Percentiles rank a stretch among this genome's conserved stretches.
phyloP scores from a whole-genome alignment of 1,284 basidiomycete genomes.

The Ustilago trichophora region DNA sequence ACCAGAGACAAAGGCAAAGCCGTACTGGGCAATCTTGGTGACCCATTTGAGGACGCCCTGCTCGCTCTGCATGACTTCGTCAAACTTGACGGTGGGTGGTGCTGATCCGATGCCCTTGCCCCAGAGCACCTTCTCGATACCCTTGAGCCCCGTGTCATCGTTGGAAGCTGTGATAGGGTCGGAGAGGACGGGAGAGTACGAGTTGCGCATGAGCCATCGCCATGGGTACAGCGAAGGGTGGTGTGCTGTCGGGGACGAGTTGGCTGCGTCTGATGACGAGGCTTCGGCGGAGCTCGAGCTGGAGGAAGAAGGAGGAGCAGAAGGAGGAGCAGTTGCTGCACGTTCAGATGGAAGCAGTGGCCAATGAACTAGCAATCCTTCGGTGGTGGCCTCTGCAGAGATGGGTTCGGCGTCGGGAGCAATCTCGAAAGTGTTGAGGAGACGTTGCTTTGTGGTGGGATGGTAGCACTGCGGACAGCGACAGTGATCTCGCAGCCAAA shows the following conservation, averaged over 20 bases:
- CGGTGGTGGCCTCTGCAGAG: constrained; percentile 72
- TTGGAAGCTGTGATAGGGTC: constrained; percentile 70
- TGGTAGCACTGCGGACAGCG: constrained; percentile 89
- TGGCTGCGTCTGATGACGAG: too few species aligned
- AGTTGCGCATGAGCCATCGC: constrained; percentile 80
- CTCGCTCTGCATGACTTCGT: constrained; percentile 79
- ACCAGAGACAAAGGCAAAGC: constrained; percentile 85
- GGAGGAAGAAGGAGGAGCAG: too few species aligned
- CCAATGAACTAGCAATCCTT: constrained; percentile 76
- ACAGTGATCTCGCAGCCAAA: constrained; percentile 86
- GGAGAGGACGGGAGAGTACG: constrained; percentile 75
- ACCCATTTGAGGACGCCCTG: constrained; percentile 82
- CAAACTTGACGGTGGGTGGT: constrained; percentile 80
- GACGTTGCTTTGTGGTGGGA: constrained; percentile 84
- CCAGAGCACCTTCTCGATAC: constrained; percentile 73
- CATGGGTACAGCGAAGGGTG: constrained; percentile 86
- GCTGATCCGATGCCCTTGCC: constrained; percentile 78
- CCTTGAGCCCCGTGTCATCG: constrained; percentile 27
- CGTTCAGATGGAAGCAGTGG: constrained; percentile 54
- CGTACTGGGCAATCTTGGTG: constrained; percentile 77
- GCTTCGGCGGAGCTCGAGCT: too few species aligned
- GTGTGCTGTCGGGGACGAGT: neutral
- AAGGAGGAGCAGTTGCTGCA: constrained; percentile 2
- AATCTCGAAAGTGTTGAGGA: constrained; percentile 88
- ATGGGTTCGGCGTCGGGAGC: constrained; percentile 77